Conservation (phyloP, 2,329 filamentous ascomycete genomes). For the Sporothrix schenckii region DNA sequence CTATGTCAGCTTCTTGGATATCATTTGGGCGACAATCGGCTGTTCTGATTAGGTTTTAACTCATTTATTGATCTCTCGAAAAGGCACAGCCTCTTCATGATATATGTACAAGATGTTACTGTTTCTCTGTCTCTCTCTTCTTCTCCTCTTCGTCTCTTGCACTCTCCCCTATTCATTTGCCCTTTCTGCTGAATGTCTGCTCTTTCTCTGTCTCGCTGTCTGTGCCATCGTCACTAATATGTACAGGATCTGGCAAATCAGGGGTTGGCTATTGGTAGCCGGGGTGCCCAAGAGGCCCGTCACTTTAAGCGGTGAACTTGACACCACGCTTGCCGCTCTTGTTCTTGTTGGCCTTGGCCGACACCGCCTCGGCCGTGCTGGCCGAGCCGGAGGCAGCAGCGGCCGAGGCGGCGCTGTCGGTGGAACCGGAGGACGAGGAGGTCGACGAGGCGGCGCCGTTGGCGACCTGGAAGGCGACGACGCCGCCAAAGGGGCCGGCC, state of each 20-base stretch:
- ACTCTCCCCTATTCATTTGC: background rate
- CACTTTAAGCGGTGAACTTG: slow-evolving; percentile 3
- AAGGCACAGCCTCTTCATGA: slow-evolving; percentile 19
- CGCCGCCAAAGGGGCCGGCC: slow-evolving; percentile 49
- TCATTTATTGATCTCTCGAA: slow-evolving; percentile 19
- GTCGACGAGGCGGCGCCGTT: slow-evolving; percentile 27
- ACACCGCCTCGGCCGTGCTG: slow-evolving; percentile 12
- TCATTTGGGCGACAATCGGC: background rate
- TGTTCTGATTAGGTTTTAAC: slow-evolving; percentile 27
- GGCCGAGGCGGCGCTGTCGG: background rate
- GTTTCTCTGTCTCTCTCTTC: background rate
- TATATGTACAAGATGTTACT: slow-evolving; percentile 18
- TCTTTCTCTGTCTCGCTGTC: background rate
- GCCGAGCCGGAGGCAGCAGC: slow-evolving; percentile 33
- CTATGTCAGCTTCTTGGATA: background rate
- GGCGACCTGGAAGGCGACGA: slow-evolving; percentile 48
- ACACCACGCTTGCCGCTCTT: background rate
- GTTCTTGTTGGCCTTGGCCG: slow-evolving; percentile 20
- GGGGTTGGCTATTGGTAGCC: background rate
- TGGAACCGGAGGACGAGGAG: background rate
- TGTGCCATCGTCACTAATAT: slow-evolving; percentile 10
- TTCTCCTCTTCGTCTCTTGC: background rate
- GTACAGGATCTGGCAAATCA: background rate
- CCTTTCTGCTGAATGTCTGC: background rate
- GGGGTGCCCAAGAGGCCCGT: background rate